These are phyloP conservation scores for Rhizophagus clarus DNA, from an alignment of 192 early-diverging fungal genomes.

Conservation along the genomic window DNA sequence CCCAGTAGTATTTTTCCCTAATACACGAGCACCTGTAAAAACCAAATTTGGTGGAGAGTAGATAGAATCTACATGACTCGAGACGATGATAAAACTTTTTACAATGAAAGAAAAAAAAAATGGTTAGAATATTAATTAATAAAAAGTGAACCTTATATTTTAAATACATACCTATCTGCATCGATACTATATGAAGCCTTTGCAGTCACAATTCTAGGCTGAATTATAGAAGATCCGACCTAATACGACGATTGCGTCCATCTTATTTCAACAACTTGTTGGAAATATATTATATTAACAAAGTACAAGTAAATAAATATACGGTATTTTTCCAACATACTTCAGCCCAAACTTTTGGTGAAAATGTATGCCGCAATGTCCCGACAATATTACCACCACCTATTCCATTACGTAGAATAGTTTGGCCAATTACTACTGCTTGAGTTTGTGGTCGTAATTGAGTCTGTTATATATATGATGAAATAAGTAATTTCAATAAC, in stretches of 20 bases:
- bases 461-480: conserved; percentile 39
- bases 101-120: background rate
- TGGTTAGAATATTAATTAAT: background rate
- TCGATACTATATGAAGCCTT: conserved; percentile 58
- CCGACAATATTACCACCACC: conserved; percentile 79
- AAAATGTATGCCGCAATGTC: conserved; percentile 76
- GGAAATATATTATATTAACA: conserved; percentile 1
- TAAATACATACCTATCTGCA: conserved; percentile 44
- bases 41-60: conserved; percentile 67
- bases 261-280: conserved; percentile 17
- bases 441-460: conserved; percentile 55
- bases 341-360: conserved; percentile 71
- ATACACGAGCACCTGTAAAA: conserved; percentile 61
- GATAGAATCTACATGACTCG: conserved; percentile 53
- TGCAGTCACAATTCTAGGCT: conserved; percentile 59
- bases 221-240: conserved; percentile 56
- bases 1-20: conserved; percentile 51
- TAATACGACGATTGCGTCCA: conserved; percentile 47
- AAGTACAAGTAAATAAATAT: conserved; percentile 16
- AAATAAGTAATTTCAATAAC: background rate
- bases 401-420: conserved; percentile 66
- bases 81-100: conserved; percentile 68
- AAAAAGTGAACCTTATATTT: background rate
- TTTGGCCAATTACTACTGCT: conserved; percentile 58
- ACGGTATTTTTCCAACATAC: conserved; percentile 39